Percentiles rank a stretch among this genome's conserved stretches.
These are phyloP conservation scores for Amaranthus hypochondriacus DNA, from an alignment of 148 eudicot species.

Conservation along the genomic window DNA sequence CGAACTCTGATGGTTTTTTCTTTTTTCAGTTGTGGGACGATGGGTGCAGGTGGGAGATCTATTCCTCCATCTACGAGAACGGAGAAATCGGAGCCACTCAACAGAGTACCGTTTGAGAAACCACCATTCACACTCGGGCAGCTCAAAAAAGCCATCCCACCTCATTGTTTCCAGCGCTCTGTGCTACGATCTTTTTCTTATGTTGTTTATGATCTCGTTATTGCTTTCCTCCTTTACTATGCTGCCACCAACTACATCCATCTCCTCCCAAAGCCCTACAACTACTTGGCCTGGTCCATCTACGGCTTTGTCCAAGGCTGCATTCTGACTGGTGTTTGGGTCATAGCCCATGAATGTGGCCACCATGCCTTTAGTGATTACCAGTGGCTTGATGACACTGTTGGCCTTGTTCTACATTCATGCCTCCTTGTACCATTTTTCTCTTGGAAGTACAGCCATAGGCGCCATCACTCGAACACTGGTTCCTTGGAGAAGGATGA, in stretches of 20 bases:
- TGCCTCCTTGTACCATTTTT: conserved; percentile 73
- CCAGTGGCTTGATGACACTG: conserved; percentile 57
- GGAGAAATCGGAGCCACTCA: conserved; percentile 29
- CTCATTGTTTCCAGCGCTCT: conserved; percentile 86
- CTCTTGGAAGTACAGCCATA: conserved; percentile 85
- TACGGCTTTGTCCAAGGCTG: conserved; percentile 45
- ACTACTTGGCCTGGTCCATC: conserved; percentile 61
- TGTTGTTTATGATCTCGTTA: conserved; percentile 47
- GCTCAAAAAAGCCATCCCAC: conserved; percentile 78
- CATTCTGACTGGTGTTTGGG: conserved; percentile 38
- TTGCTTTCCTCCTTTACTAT: conserved; percentile 48
- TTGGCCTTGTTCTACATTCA: conserved; percentile 81
- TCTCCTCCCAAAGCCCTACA: conserved; percentile 52
- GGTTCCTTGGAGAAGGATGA: conserved; percentile 83
- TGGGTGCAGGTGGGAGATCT: conserved; percentile 76
- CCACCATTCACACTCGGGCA: conserved; percentile 78
- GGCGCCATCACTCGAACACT: conserved; percentile 90
- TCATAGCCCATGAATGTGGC: conserved; percentile 41
- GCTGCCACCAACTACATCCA: conserved; percentile 57
- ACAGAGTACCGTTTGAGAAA: conserved; percentile 55
- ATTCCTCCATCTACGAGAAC: conserved; percentile 38
- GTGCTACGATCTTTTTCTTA: conserved; percentile 70
- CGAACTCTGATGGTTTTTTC: neutral
- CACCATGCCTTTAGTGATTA: conserved; percentile 42
- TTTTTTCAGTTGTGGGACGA: conserved; percentile 26